Base-by-base conservation (phyloP, 2,329 filamentous ascomycete species). In the Cladosporium sp. region DNA sequence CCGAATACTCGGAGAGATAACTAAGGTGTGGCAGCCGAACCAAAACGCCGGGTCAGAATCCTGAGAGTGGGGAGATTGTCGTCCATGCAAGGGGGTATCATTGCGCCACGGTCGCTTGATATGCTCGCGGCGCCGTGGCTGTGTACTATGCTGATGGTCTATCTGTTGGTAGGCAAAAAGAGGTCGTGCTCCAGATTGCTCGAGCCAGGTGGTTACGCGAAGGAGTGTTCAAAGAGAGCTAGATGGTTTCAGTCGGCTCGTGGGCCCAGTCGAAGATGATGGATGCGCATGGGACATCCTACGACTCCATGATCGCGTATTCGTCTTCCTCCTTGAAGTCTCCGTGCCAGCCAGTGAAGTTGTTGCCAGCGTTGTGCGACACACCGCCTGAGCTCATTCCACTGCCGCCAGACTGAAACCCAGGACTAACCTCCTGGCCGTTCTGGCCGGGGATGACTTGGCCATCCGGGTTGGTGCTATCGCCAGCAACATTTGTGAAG, bases 311-410 rank as follows among this genome's bases (percentile, higher is more conserved):
- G 74, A 96, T 95, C 74, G 88, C 88, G 74, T 91, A 96, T 79
- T 97, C 93, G 72, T 97, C 93, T 79, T 97, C 93, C 77, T 97
- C 93, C 79, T 97, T 97, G 80, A 97, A 92, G 76, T 89, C 89
- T 73, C 79, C 73, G 77, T 72, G 67, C 70, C 72, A 71, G 74
- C 54, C 53, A 36, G 26, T 36, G 32, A 58, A 64, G 49, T 56
- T 54, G 54, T 51, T 46, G 25, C 51, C 51, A 75, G 81, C 85
- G 68, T 85, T 83, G 58, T 83, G 80, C 57, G 71, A 73, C 65
- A 74, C 71, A 69, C 86, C 83, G 30, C 77, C 79, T 65, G 80
- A 82, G 71, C 81, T 81, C 69, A 80, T 80, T 64, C 89, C 89
- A 74, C 87, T 91, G 67, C 85, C 88, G 62, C 91, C 90, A 74